These are phyloP conservation scores for Fusarium tuaranense DNA, from an alignment of 2,329 filamentous ascomycete species.

Conservation along the genomic window DNA sequence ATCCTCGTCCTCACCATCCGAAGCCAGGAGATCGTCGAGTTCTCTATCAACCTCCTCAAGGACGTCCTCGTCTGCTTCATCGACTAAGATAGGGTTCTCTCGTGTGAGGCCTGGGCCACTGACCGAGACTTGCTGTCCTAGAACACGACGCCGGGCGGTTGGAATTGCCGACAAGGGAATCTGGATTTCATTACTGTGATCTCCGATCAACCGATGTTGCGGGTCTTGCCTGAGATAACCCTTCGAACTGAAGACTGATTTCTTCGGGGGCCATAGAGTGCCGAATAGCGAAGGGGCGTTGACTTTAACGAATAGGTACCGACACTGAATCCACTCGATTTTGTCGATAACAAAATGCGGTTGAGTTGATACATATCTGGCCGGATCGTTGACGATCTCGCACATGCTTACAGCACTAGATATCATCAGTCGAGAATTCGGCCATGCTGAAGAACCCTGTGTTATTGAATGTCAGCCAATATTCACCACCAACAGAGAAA, in stretches of 20 bases:
- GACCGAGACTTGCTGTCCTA: neutral
- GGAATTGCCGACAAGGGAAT: constrained; percentile 48
- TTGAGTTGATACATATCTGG: constrained; percentile 63
- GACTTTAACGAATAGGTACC: constrained; percentile 76
- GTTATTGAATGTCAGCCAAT: constrained; percentile 2
- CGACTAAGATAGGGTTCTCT: constrained; percentile 13
- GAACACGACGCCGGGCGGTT: constrained; percentile 25
- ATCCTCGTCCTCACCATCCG: constrained; percentile 29
- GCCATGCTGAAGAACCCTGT: constrained; percentile 62
- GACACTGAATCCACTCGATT: constrained; percentile 89
- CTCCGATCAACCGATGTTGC: constrained; percentile 16
- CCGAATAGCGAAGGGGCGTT: constrained; percentile 14
- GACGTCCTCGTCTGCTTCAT: constrained; percentile 1
- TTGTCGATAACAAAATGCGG: constrained; percentile 80
- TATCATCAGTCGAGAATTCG: constrained; percentile 73
- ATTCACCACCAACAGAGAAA: neutral
- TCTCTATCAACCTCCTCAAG: constrained; percentile 23
- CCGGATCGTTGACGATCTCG: constrained; percentile 83
- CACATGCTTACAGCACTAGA: constrained; percentile 76
- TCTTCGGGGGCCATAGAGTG: constrained; percentile 22
- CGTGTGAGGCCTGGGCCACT: neutral
- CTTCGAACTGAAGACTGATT: neutral
- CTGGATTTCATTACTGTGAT: neutral
- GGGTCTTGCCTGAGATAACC: constrained; percentile 47
- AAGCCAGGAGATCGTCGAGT: constrained; percentile 36